These are phyloP conservation scores for Trichomonas gallinae DNA, from an alignment of 208 protist genomes.

Conservation along the genomic window DNA sequence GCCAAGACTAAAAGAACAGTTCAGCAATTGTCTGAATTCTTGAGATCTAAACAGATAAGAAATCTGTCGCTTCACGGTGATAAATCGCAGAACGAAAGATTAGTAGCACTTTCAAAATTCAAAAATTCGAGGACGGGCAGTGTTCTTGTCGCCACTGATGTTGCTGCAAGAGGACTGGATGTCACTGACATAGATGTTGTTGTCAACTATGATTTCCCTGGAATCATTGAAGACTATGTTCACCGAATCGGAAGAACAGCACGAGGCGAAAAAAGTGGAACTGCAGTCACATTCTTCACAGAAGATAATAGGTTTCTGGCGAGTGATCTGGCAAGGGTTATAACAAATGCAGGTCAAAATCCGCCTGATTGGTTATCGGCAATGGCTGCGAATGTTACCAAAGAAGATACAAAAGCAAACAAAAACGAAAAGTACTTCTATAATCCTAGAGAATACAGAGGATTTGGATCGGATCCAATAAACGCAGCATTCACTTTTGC, in stretches of 20 bases:
- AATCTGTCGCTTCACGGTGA: conserved; percentile 84
- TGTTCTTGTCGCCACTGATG: conserved; percentile 45
- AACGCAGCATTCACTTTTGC: neutral
- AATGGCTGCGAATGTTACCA: neutral
- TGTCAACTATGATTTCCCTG: conserved; percentile 64
- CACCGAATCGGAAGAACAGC: conserved; percentile 82
- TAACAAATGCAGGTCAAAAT: neutral
- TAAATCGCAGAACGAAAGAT: conserved; percentile 61
- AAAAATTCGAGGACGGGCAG: neutral
- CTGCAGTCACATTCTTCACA: conserved; percentile 40
- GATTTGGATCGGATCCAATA: neutral
- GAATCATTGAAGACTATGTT: conserved; percentile 69
- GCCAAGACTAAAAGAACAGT: conserved; percentile 97
- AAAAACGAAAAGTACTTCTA: neutral
- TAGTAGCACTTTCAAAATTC: conserved; percentile 48
- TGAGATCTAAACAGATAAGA: conserved; percentile 56
- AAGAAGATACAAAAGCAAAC: too few relatives aligned
- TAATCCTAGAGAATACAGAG: neutral
- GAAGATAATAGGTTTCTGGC: neutral
- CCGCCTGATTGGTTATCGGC: neutral
- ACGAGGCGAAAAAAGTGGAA: conserved; percentile 51
- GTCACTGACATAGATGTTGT: conserved; percentile 54
- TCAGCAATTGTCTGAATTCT: conserved; percentile 75
- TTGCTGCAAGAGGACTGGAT: conserved; percentile 49
- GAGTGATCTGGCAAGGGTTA: neutral